Conservation (phyloP, 805 yeast species). For the Teunomyces cretensis region DNA sequence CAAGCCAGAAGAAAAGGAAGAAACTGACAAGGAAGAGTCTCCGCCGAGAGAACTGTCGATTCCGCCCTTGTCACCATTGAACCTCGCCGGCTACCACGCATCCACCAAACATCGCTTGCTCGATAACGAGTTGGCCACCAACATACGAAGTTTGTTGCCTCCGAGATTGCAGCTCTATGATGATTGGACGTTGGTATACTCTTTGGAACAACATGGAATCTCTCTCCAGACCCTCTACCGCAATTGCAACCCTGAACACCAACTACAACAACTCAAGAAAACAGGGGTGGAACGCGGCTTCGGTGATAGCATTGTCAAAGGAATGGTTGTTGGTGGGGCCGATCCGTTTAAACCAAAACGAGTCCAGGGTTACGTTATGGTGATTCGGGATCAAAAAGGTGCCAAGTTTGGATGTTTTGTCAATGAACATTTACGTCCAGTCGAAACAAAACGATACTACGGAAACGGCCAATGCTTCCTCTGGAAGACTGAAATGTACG, state of each 20-base stretch:
- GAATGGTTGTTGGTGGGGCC: constrained; percentile 23
- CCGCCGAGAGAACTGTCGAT: constrained; percentile 6
- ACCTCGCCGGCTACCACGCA: constrained; percentile 58
- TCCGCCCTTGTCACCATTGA: constrained; percentile 56
- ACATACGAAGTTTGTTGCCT: constrained; percentile 72
- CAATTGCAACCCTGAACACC: constrained; percentile 46
- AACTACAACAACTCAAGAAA: constrained; percentile 21
- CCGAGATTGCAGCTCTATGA: constrained; percentile 74
- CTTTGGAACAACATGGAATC: constrained; percentile 91
- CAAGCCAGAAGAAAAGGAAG: neutral
- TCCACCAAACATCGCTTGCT: constrained; percentile 61
- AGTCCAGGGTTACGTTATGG: constrained; percentile 69
- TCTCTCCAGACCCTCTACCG: constrained; percentile 77
- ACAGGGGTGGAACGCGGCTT: constrained; percentile 28
- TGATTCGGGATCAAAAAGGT: constrained; percentile 63
- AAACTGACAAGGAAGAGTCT: neutral
- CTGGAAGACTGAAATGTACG: constrained; percentile 68
- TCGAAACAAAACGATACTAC: constrained; percentile 71
- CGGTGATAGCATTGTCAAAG: constrained; percentile 34
- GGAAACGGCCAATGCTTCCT: constrained; percentile 96
- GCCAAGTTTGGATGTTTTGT: constrained; percentile 75
- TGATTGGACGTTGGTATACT: constrained; percentile 75
- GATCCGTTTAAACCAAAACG: constrained; percentile 21
- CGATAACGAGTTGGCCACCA: constrained; percentile 65
- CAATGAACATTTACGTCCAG: constrained; percentile 70